phyloP scores from a whole-genome alignment of 768 basidiomycete species.

The Tylopilus subfusipes region DNA sequence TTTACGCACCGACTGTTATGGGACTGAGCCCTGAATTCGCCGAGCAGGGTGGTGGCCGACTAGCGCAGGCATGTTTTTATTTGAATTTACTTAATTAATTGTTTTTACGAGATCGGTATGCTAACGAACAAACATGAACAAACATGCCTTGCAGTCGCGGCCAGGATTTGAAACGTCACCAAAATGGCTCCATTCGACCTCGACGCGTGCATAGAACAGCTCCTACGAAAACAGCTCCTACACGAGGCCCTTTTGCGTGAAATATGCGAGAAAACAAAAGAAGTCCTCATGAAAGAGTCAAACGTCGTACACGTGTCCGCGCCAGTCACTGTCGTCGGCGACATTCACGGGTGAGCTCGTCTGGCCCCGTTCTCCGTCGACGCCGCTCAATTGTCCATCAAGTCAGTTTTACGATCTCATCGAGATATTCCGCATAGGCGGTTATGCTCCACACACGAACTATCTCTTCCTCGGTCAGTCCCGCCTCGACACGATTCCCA shows the following conservation, averaged over 20 bases:
- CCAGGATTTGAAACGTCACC: background rate
- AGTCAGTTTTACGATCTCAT: conserved; percentile 99
- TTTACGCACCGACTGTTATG: conserved; percentile 15
- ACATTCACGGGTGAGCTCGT: conserved; percentile 91
- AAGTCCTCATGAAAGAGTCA: conserved; percentile 97
- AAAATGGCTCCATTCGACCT: conserved; percentile 74
- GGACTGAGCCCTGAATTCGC: conserved; percentile 14
- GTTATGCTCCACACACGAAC: conserved; percentile 94
- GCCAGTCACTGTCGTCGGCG: conserved; percentile 97
- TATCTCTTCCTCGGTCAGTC: conserved; percentile 93
- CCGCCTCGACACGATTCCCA: background rate
- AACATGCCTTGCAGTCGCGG: conserved; percentile 13
- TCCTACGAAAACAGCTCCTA: conserved; percentile 87
- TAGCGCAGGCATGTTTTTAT: background rate
- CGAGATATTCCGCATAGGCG: conserved; percentile 98
- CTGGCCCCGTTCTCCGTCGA: conserved; percentile 5
- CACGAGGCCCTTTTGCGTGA: conserved; percentile 93
- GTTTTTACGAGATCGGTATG: conserved; percentile 12
- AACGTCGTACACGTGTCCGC: conserved; percentile 97
- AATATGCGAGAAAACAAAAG: conserved; percentile 99
- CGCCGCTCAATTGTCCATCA: conserved; percentile 39
- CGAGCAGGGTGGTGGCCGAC: conserved; percentile 3
- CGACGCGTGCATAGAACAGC: conserved; percentile 91
- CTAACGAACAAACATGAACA: conserved; percentile 15
- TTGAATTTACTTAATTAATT: conserved; percentile 9